phyloP scores from a whole-genome alignment of 2,329 filamentous ascomycete genomes.

The Myriangium duriaei region DNA sequence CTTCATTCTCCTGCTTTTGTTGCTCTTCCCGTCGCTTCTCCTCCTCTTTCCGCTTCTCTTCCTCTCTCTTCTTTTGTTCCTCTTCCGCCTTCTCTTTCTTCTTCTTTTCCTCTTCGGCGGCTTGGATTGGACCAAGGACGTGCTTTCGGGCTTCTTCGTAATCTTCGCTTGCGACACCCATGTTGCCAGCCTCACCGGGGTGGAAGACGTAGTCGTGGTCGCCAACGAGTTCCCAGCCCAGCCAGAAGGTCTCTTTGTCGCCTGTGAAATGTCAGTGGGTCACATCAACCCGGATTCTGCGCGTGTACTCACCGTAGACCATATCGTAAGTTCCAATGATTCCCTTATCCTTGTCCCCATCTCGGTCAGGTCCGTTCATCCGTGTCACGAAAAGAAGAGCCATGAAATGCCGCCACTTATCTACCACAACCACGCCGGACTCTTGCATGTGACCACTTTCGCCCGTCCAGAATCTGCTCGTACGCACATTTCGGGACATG shows the following conservation, averaged over 20 bases:
- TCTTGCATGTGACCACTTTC: constrained; percentile 31
- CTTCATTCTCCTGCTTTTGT: neutral
- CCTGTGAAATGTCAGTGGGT: constrained; percentile 24
- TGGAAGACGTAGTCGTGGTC: constrained; percentile 34
- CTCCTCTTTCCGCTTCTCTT: neutral
- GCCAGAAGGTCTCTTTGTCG: constrained; percentile 40
- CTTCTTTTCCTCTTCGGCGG: neutral
- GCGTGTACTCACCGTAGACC: constrained; percentile 22
- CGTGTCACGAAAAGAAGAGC: constrained; percentile 29
- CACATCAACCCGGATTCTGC: too few relatives aligned
- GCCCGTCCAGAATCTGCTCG: constrained; percentile 26
- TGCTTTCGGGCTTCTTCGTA: constrained; percentile 4
- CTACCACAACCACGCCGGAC: constrained; percentile 35
- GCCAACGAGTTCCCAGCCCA: constrained; percentile 35
- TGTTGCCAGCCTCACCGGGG: constrained; percentile 26
- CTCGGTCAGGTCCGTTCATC: constrained; percentile 34
- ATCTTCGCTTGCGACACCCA: constrained; percentile 20
- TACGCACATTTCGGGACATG: constrained; percentile 28
- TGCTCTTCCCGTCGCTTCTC: neutral
- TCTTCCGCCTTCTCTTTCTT: constrained; percentile 2
- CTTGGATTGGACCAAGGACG: neutral
- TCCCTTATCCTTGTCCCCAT: constrained; percentile 26
- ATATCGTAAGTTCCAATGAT: constrained; percentile 34
- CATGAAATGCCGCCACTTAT: constrained; percentile 36
- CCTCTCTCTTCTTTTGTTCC: neutral